Conservation (phyloP, 2,329 filamentous ascomycete species). For the Talaromyces sp. region DNA sequence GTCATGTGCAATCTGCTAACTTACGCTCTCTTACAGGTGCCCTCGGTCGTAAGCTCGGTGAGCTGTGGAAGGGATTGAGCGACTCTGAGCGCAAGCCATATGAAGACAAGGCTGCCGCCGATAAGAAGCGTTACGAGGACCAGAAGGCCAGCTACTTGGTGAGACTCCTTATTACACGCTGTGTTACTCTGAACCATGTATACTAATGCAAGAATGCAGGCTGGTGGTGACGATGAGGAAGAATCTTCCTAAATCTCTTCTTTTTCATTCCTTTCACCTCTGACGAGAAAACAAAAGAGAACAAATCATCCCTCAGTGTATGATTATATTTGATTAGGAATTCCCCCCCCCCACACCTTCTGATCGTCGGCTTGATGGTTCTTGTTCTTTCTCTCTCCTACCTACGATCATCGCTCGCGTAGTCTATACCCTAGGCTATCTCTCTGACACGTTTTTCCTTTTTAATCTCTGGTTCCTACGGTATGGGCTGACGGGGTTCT, state of each 20-base stretch:
- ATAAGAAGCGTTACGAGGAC: conserved; percentile 99
- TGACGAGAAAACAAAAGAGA: not conserved
- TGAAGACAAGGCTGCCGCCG: conserved; percentile 90
- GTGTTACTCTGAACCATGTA: not conserved
- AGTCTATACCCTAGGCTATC: not conserved
- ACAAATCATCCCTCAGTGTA: conserved; percentile 16
- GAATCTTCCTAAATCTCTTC: conserved; percentile 17
- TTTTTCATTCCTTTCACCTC: not conserved
- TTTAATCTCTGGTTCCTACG: conserved; percentile 19
- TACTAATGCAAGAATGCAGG: not conserved
- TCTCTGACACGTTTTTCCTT: conserved; percentile 8
- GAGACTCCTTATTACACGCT: conserved; percentile 36
- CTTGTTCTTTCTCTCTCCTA: conserved; percentile 1
- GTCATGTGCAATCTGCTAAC: not conserved
- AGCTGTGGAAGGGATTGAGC: conserved; percentile 95
- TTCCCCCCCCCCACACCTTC: not conserved
- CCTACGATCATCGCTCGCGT: conserved; percentile 8
- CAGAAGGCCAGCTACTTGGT: conserved; percentile 95
- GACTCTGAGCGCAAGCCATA: conserved; percentile 92
- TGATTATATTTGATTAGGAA: conserved; percentile 15
- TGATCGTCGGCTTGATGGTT: conserved; percentile 7
- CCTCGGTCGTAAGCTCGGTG: conserved; percentile 95
- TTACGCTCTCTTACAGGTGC: conserved; percentile 59
- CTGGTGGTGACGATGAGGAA: conserved; percentile 16
- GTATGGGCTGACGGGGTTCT: conserved; percentile 19